Evolutionary conservation across 345 rosid genomes (phyloP).

Genomic region (Eucalyptus sp.): DNA sequence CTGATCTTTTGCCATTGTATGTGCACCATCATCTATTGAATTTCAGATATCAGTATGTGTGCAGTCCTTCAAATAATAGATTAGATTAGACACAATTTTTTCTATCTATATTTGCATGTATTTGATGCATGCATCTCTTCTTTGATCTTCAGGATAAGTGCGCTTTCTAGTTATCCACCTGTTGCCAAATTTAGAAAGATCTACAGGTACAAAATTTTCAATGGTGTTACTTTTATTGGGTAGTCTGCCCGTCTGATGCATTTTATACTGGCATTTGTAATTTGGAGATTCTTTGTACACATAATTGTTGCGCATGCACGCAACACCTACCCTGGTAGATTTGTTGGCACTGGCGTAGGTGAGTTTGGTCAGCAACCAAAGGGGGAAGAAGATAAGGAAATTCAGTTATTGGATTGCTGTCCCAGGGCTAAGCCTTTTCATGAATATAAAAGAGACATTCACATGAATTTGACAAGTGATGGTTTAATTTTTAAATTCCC

Average conservation of each 20-base stretch:
- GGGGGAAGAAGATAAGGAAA: background rate
- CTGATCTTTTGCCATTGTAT: no score
- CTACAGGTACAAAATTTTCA: background rate
- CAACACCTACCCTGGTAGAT: background rate
- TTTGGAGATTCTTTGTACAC: background rate
- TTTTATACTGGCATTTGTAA: background rate
- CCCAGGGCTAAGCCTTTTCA: background rate
- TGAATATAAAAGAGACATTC: background rate
- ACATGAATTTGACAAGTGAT: background rate
- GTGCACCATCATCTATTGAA: no score
- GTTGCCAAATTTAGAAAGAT: background rate
- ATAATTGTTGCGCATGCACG: background rate
- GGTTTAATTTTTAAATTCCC: background rate
- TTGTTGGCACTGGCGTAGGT: background rate
- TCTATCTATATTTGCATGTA: background rate
- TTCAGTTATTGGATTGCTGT: background rate
- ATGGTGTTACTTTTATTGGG: background rate
- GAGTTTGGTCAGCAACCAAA: background rate
- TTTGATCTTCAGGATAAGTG: background rate
- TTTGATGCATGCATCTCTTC: background rate
- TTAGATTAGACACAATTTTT: background rate
- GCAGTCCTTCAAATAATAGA: no score
- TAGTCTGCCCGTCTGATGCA: background rate
- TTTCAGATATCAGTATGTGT: no score
- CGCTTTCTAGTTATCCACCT: background rate